These are phyloP conservation scores for Ilyonectria robusta DNA, from an alignment of 2,329 filamentous ascomycete genomes.

Conservation along the genomic window DNA sequence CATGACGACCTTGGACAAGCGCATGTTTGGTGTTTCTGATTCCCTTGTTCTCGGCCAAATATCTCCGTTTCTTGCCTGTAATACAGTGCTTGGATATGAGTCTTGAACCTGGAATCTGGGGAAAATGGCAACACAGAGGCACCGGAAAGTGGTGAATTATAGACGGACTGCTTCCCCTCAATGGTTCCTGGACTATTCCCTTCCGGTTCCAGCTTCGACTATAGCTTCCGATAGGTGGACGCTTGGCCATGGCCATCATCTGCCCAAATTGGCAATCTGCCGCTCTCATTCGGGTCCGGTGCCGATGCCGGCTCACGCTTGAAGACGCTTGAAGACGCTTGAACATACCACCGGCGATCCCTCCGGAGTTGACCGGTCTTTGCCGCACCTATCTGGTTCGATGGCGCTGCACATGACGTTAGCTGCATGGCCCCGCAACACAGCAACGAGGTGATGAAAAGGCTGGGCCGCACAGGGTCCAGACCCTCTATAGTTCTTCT, in stretches of 20 bases:
- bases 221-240: conserved; percentile 7
- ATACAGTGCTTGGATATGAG: background rate
- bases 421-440: background rate
- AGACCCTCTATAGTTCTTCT: background rate
- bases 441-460: conserved; percentile 2
- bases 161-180: conserved; percentile 1
- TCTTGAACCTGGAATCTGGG: background rate
- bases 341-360: background rate
- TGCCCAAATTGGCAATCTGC: background rate
- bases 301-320: background rate
- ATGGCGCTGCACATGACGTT: background rate
- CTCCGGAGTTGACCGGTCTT: background rate
- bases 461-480: background rate
- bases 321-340: no score
- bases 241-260: background rate
- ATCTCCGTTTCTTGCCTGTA: background rate
- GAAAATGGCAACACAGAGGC: background rate
- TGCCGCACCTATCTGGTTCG: conserved; percentile 2
- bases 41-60: background rate
- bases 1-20: background rate
- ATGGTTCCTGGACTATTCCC: background rate
- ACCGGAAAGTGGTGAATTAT: conserved; percentile 1
- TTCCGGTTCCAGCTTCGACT: background rate
- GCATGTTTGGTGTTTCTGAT: background rate
- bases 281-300: background rate